phyloP scores from a whole-genome alignment of 169 alveolate genomes.

The Eimeria brunetti region DNA sequence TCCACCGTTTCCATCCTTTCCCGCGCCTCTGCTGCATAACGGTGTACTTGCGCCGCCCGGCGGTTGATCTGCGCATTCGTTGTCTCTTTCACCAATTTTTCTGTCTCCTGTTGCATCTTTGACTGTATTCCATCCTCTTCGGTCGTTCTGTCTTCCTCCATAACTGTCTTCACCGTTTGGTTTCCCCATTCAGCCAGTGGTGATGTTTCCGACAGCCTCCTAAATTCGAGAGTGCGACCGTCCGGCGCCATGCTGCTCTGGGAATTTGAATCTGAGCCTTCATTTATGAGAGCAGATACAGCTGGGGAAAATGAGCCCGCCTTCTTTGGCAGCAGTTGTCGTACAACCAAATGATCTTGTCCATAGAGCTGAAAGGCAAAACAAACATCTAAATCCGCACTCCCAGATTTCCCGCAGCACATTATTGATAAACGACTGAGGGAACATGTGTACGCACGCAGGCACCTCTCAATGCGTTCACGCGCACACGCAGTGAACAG shows the following conservation, averaged over 20 bases:
- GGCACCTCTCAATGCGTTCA: background rate
- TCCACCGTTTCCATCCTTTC: background rate
- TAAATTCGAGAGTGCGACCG: conserved; percentile 6
- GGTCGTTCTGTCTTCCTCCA: background rate
- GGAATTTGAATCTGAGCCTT: background rate
- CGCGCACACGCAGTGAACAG: background rate
- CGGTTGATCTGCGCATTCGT: background rate
- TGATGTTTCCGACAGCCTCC: conserved; percentile 28
- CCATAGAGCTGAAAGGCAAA: conserved; percentile 35
- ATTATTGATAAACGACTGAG: background rate
- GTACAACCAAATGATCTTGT: conserved; percentile 35
- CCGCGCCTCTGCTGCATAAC: conserved; percentile 5
- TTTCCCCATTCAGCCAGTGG: background rate
- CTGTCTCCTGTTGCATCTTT: background rate
- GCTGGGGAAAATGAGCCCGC: background rate
- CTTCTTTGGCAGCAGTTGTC: conserved; percentile 16
- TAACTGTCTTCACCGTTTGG: background rate
- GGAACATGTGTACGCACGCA: background rate
- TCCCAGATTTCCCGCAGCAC: background rate
- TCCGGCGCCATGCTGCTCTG: background rate
- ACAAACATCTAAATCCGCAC: background rate
- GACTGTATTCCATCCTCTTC: background rate
- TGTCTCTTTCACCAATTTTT: background rate
- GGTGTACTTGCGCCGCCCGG: conserved; percentile 17
- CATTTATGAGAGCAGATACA: background rate